A percentile compares a stretch with the other conserved stretches of the same genome.
Evolutionary conservation across 371 early-diverging fungal genomes (phyloP).

Genomic region (Funneliformis caledonium): DNA sequence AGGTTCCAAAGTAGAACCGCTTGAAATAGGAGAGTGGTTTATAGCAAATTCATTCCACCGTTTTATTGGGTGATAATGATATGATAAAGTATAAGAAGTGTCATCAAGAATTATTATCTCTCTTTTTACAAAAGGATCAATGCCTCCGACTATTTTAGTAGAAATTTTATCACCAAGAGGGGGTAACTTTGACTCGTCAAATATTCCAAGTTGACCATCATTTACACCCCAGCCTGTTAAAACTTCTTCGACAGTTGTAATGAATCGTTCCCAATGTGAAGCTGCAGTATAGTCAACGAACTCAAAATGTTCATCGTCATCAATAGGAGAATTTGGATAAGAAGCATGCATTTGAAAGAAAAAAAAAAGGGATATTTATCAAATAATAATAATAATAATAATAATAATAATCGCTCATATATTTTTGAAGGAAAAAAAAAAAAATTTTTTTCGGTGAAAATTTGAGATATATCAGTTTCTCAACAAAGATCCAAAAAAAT

Average conservation of each 20-base stretch:
- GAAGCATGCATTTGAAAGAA: constrained; percentile 7
- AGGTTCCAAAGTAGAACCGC: not conserved
- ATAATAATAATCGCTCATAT: no score
- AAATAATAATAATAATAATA: no score
- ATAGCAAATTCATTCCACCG: not conserved
- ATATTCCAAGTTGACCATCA: constrained; percentile 33
- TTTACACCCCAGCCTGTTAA: constrained; percentile 30
- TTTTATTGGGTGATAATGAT: constrained; percentile 40
- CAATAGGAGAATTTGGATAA: constrained; percentile 23
- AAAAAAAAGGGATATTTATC: no score
- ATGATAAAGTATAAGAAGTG: constrained; percentile 36
- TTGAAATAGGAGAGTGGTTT: not conserved
- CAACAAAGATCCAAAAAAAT: no score
- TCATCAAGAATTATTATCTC: constrained; percentile 33
- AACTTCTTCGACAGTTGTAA: constrained; percentile 35
- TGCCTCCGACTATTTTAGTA: not conserved
- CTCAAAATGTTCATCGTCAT: constrained; percentile 41
- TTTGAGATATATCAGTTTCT: no score
- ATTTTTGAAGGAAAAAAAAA: no score
- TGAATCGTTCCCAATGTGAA: constrained; percentile 41
- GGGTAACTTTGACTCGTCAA: constrained; percentile 20
- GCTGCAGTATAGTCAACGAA: constrained; percentile 38
- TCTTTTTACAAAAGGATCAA: constrained; percentile 21
- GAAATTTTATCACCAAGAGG: not conserved
- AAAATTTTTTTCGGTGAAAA: no score